These are phyloP conservation scores for Clitocybe nebularis DNA, from an alignment of 1,284 basidiomycete genomes.

Conservation along the genomic window DNA sequence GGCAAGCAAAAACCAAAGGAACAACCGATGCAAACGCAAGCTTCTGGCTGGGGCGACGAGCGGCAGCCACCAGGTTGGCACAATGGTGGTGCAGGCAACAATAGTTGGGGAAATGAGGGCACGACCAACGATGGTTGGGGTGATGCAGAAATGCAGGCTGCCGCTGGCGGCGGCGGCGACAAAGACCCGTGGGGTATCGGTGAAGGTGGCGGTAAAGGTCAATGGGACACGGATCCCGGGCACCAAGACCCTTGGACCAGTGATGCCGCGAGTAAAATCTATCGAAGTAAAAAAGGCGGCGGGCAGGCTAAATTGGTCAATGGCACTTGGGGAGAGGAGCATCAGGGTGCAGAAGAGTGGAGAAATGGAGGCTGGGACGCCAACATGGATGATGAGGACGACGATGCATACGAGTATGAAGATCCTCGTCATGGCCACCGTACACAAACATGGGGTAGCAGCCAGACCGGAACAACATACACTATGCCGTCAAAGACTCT, in stretches of 20 bases:
- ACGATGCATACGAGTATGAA: slow-evolving; percentile 6
- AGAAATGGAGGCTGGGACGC: too few relatives aligned
- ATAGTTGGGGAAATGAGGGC: slow-evolving; percentile 16
- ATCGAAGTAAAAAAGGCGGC: background rate
- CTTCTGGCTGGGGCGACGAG: slow-evolving; percentile 6
- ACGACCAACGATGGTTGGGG: slow-evolving; percentile 4
- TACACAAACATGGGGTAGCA: slow-evolving; percentile 18
- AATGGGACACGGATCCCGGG: slow-evolving; percentile 9
- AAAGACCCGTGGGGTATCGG: slow-evolving; percentile 24
- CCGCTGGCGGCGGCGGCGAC: slow-evolving; percentile 23
- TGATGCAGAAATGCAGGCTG: slow-evolving; percentile 5
- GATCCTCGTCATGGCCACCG: slow-evolving; percentile 1
- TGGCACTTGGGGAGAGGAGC: slow-evolving; percentile 12
- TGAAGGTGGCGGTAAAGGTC: slow-evolving; percentile 15
- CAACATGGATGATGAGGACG: too few relatives aligned
- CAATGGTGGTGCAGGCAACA: slow-evolving; percentile 18
- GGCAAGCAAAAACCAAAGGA: slow-evolving; percentile 14
- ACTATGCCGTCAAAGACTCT: slow-evolving; percentile 57
- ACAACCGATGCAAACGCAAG: slow-evolving; percentile 1
- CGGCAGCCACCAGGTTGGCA: slow-evolving; percentile 13
- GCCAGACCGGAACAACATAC: slow-evolving; percentile 27
- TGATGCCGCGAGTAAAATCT: background rate
- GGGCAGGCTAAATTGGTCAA: background rate
- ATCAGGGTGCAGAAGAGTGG: slow-evolving; percentile 17
- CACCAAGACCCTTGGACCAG: slow-evolving; percentile 13